Percentiles rank a stretch among this genome's conserved stretches.
Evolutionary conservation across 768 basidiomycete species (phyloP).

Genomic region (Naganishia vishniacii): DNA sequence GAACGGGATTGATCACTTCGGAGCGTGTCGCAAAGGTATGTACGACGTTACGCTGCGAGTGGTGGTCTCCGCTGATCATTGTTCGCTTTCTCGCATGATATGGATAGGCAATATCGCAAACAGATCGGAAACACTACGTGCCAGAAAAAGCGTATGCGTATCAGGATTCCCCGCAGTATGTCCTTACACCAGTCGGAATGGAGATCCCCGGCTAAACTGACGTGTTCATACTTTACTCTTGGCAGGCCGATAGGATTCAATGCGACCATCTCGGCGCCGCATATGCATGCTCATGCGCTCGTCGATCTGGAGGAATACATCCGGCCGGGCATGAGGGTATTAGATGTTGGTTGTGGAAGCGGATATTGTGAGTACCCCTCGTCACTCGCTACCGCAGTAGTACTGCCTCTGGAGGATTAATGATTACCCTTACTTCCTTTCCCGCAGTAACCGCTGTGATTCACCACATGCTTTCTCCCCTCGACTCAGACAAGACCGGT

Average conservation of each 20-base stretch:
- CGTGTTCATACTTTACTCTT: background rate
- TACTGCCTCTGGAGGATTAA: too few relatives aligned
- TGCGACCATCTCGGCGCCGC: conserved; percentile 92
- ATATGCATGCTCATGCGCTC: conserved; percentile 89
- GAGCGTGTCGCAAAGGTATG: conserved; percentile 10
- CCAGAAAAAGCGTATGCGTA: conserved; percentile 57
- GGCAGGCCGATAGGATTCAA: conserved; percentile 67
- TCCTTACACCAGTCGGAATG: background rate
- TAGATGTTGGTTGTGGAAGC: conserved; percentile 85
- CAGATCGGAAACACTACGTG: conserved; percentile 70
- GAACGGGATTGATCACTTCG: conserved; percentile 16
- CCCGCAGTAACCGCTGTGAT: conserved; percentile 60
- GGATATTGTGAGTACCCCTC: conserved; percentile 57
- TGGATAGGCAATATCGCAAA: conserved; percentile 61
- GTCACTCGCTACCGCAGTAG: background rate
- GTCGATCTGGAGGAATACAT: conserved; percentile 72
- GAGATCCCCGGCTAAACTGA: background rate
- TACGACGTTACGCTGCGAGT: too few relatives aligned
- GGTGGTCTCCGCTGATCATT: too few relatives aligned
- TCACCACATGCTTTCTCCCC: conserved; percentile 59
- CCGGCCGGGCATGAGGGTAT: conserved; percentile 63
- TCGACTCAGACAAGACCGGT: conserved; percentile 1
- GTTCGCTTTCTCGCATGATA: background rate
- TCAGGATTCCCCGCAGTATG: conserved; percentile 69
- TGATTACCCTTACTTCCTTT: background rate